phyloP scores from a whole-genome alignment of 805 yeast species.

The Pichia nakasei region DNA sequence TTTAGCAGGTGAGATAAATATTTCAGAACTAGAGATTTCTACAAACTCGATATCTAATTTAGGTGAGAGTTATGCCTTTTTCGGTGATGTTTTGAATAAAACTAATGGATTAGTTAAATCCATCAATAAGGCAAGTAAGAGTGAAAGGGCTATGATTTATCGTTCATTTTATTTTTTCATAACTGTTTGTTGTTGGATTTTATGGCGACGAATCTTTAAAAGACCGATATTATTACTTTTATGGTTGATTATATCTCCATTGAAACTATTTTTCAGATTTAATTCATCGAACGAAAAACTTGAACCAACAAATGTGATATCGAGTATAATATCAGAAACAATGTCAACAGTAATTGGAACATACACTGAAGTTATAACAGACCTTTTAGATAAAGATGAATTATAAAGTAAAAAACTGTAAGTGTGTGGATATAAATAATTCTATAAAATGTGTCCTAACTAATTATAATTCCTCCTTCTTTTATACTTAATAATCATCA shows the following conservation, averaged over 20 bases:
- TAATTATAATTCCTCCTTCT: not conserved
- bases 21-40: constrained; percentile 40
- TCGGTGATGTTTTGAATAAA: constrained; percentile 32
- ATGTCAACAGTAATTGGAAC: not conserved
- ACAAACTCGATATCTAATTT: constrained; percentile 32
- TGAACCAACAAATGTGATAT: not conserved
- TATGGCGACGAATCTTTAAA: constrained; percentile 40
- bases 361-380: not conserved
- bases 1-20: constrained; percentile 42
- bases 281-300: not conserved
- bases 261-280: constrained; percentile 7
- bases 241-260: constrained; percentile 33
- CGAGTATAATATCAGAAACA: not conserved
- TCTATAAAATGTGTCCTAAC: not conserved
- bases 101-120: constrained; percentile 40
- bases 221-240: constrained; percentile 35
- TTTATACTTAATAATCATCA: constrained; percentile 62
- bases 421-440: not conserved
- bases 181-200: constrained; percentile 38
- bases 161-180: constrained; percentile 37
- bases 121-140: constrained; percentile 43
- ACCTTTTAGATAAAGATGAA: not conserved
- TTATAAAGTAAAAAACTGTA: not conserved
- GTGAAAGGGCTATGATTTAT: constrained; percentile 41
- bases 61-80: constrained; percentile 34